phyloP scores from a whole-genome alignment of 352 stramenopile species.

The Pilasporangium apinafurcum region DNA sequence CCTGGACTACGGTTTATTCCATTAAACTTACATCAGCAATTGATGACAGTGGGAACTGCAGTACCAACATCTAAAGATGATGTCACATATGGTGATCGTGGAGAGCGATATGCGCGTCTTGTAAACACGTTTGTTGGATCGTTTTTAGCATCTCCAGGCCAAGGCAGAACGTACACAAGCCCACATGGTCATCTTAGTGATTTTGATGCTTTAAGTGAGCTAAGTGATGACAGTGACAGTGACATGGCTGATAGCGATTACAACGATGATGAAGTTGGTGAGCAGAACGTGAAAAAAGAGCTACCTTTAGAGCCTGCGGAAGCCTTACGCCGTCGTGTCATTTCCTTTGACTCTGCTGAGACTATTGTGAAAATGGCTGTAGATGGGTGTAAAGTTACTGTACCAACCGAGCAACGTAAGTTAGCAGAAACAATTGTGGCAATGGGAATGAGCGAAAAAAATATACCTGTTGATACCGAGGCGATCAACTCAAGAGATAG shows the following conservation, averaged over 20 bases:
- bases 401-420: conserved; percentile 54
- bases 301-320: conserved; percentile 45
- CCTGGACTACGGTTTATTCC: conserved; percentile 66
- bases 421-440: conserved; percentile 72
- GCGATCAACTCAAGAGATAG: too few species aligned
- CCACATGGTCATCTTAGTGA: not conserved
- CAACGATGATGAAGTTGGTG: conserved; percentile 1
- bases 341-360: conserved; percentile 73
- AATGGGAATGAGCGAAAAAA: conserved; percentile 48
- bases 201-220: conserved; percentile 2
- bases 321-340: conserved; percentile 52
- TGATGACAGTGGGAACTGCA: conserved; percentile 73
- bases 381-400: conserved; percentile 18
- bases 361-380: conserved; percentile 63
- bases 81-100: conserved; percentile 34
- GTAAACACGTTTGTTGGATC: conserved; percentile 56
- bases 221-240: conserved; percentile 9
- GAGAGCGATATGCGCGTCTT: conserved; percentile 34
- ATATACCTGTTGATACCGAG: too few species aligned
- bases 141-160: conserved; percentile 25
- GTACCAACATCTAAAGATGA: conserved; percentile 51
- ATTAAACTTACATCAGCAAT: conserved; percentile 81
- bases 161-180: too few species aligned
- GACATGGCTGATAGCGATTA: conserved; percentile 19
- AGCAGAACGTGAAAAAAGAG: conserved; percentile 1